Evolutionary conservation across 441 rosid genomes (phyloP), one percentile per base, ranked within the genome.

Genomic region (Theobroma grandiflorum): DNA sequence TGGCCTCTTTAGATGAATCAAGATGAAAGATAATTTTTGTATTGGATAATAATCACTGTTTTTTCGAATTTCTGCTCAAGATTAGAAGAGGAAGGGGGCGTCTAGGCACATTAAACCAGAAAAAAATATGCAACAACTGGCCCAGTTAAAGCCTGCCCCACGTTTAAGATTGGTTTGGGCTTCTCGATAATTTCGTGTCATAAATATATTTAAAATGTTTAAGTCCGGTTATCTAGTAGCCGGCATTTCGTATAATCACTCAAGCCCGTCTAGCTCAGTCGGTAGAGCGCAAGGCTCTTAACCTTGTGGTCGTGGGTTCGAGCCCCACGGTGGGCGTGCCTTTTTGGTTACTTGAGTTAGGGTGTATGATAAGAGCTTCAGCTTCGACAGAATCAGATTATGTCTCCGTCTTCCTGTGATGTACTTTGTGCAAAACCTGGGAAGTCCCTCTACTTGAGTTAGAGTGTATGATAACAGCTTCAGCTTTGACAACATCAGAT

Each of bases 201-300:
- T 26, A 26, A 26, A 26, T 26, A 0, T 26, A 26, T 26, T 26
- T 26, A 1, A 26, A 26, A 26, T 26, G 31, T 26, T 0, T 26
- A 26, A 26, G 31, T 26, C 31, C 31, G 31, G 31, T 15, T 61
- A 61, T 61, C 2, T 10, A 22, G 1, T 22, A 9, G 1, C 12
- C 8, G 3, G 38, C 37, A 3, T 31, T 8, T 2, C 0, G 0
- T 0, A 18, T 15, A 6, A 18, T 1, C 35, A 61, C 22, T 5
- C n/a, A 61, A 61, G 65, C 65, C 65, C 74, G 76, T 72, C 65
- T 73, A 61, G 57, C 37, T 55, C 40, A 72, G 75, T 22, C 55
- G 55, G 73, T 68, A 68, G 70, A 65, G 49, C 15, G 70, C 70
- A 38, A 65, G 47, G 70, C 72, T 68, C 53, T 43, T 47, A 68